Base-by-base conservation (phyloP, 2,329 filamentous ascomycete species). In the Intubia oerlemansii region DNA sequence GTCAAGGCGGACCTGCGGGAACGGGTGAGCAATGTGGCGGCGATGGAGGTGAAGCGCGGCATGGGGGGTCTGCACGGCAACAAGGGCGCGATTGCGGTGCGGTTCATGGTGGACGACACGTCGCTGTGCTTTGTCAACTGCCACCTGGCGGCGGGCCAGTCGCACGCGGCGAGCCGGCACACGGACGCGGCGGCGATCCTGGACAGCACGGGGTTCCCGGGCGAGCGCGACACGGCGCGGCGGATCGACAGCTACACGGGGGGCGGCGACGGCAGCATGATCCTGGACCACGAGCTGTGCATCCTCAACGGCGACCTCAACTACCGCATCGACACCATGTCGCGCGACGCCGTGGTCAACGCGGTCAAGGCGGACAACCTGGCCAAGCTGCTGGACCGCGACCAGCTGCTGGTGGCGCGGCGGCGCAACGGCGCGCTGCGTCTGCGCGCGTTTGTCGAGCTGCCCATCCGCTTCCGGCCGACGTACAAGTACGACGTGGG, bases 401-500 rank as follows among this genome's bases (percentile, higher is more conserved):
- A 98, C 44, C 88, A 98, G 46, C 62, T 98, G 5, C 68, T 95
- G 2, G 75, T 92, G 0, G 85, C 82, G 10, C 69, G 78, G 32
- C 77, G 82, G 29, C 79, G 81, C 40, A 93, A 93, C 41, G 82
- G 85, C 0, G 78, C 72, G 0, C 93, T 95, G 53, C 68, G 79
- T 17, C 62, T 98, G 5, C 72, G 84, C 13, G 75, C 80, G 0
- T 95, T 98, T 48, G 71, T 75, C n/a, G 88, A 98, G 51, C 61
- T 75, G 31, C 78, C 77, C 1, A 93, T 98, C 42, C 75, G 70
- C 0, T 98, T 98, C 46, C 74, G 81, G 7, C 88, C 88, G 1
- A 98, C 88, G 0, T 98, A 98, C 59, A 98, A 98, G 48, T 98
- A 98, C 48, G 88, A 98, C 41, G 81, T 95, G 1, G 84, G 84